Conservation (phyloP, 75 land plant species). For the Isoetes taiwanensis region DNA sequence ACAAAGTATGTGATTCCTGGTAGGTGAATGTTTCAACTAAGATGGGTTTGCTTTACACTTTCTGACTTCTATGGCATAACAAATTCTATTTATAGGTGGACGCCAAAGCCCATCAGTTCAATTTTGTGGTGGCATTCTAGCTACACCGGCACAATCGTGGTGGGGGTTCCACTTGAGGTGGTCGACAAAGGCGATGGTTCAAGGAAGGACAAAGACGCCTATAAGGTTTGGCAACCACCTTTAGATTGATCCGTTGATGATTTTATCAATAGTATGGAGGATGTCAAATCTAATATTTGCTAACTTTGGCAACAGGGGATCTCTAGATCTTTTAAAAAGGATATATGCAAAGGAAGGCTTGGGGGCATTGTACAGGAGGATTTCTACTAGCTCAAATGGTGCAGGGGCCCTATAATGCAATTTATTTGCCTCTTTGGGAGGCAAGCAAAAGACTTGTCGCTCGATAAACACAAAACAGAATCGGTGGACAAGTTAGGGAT, state of each 20-base stretch:
- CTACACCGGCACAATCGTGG: conserved; percentile 27
- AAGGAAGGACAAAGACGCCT: conserved; percentile 18
- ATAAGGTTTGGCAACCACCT: conserved; percentile 8
- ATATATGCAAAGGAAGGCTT: conserved; percentile 20
- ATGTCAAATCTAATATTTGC: too few relatives aligned
- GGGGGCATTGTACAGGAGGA: conserved; percentile 24
- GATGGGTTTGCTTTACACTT: too few relatives aligned
- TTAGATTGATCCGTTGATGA: too few relatives aligned
- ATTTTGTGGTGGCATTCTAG: conserved; percentile 25
- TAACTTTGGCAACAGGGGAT: too few relatives aligned
- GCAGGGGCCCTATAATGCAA: conserved; percentile 32
- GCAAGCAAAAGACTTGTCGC: conserved; percentile 15
- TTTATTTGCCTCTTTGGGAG: conserved; percentile 32
- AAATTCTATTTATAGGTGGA: conserved; percentile 26
- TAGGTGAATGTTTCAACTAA: too few relatives aligned
- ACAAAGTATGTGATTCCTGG: conserved; percentile 19
- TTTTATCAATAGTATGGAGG: too few relatives aligned
- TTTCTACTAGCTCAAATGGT: conserved; percentile 27
- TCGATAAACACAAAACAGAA: conserved; percentile 18
- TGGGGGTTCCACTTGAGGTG: conserved; percentile 27
- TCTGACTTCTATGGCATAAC: too few relatives aligned
- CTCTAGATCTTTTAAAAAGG: conserved; percentile 19
- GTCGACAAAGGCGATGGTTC: conserved; percentile 31
- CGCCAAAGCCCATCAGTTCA: conserved; percentile 20
- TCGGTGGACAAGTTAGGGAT: conserved; percentile 22